Percentiles rank a stretch among this genome's conserved stretches.
These are phyloP conservation scores for Aspergillus neotritici DNA, from an alignment of 2,329 filamentous ascomycete species.

Conservation along the genomic window DNA sequence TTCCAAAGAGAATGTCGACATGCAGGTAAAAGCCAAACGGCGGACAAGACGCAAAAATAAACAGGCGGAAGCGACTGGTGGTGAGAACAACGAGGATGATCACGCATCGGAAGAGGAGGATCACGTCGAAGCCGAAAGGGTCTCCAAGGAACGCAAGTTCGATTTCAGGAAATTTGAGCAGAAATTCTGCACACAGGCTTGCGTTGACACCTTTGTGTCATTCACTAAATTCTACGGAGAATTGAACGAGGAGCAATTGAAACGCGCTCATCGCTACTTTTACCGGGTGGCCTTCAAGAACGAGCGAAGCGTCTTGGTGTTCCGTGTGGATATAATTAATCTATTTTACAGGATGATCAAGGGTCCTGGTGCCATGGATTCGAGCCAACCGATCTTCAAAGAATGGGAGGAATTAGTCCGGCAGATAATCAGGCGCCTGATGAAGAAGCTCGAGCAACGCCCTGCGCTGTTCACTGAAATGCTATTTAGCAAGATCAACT, in stretches of 20 bases:
- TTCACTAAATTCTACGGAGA: slow-evolving; percentile 78
- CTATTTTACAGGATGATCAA: slow-evolving; percentile 89
- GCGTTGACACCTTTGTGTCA: slow-evolving; percentile 80
- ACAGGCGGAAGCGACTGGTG: slow-evolving; percentile 33
- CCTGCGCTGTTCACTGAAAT: slow-evolving; percentile 85
- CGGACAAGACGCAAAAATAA: slow-evolving; percentile 66
- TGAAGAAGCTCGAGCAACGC: slow-evolving; percentile 78
- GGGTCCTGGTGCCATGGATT: slow-evolving; percentile 70
- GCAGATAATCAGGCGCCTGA: slow-evolving; percentile 74
- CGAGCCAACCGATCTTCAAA: slow-evolving; percentile 60
- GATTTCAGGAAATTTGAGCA: slow-evolving; percentile 80
- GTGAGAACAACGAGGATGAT: slow-evolving; percentile 49
- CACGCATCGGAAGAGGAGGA: slow-evolving; percentile 67
- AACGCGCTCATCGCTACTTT: slow-evolving; percentile 88
- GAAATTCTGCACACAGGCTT: slow-evolving; percentile 76
- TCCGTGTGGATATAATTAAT: slow-evolving; percentile 82
- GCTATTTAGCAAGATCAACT: slow-evolving; percentile 86
- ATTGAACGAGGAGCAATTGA: slow-evolving; percentile 71
- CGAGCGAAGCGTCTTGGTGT: slow-evolving; percentile 81
- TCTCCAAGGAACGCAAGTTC: slow-evolving; percentile 80
- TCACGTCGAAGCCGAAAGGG: slow-evolving; percentile 61
- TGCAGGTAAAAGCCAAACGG: slow-evolving; percentile 82
- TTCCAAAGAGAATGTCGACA: slow-evolving; percentile 87
- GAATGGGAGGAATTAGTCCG: slow-evolving; percentile 89
- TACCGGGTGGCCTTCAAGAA: slow-evolving; percentile 94